These are phyloP conservation scores for Nothomitra cinnamomea DNA, from an alignment of 2,329 filamentous ascomycete species.

Conservation along the genomic window DNA sequence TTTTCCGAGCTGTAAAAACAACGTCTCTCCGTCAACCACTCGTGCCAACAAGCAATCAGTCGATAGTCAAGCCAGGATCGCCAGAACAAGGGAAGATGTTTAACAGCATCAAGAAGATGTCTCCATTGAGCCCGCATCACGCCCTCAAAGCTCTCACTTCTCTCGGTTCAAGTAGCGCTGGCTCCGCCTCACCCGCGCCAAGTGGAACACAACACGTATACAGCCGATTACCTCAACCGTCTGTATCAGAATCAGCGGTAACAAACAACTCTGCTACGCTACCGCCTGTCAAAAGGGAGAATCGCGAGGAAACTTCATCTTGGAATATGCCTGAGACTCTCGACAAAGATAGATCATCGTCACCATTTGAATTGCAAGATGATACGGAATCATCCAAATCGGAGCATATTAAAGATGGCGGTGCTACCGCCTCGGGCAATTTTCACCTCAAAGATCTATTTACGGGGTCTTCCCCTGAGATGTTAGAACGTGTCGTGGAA, in stretches of 20 bases:
- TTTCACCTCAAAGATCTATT: constrained; percentile 19
- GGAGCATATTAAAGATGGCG: not conserved
- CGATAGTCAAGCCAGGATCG: not conserved
- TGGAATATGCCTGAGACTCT: no score
- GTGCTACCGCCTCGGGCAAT: not conserved
- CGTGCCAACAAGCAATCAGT: constrained; percentile 1
- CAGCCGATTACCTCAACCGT: not conserved
- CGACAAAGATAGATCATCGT: not conserved
- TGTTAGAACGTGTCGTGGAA: constrained; percentile 24
- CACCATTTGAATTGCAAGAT: not conserved
- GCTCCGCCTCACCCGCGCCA: not conserved
- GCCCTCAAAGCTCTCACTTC: not conserved
- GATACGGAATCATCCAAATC: not conserved
- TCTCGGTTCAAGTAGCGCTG: not conserved
- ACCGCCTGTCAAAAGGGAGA: not conserved
- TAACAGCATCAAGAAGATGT: not conserved
- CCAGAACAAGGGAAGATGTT: not conserved
- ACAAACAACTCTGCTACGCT: not conserved
- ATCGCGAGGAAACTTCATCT: not conserved
- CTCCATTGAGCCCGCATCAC: not conserved
- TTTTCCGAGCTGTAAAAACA: constrained; percentile 13
- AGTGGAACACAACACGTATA: not conserved
- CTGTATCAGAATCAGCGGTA: not conserved
- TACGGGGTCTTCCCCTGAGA: constrained; percentile 16
- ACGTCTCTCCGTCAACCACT: constrained; percentile 3